Base-by-base conservation (phyloP, 768 basidiomycete species). In the Xerocomus brunneocitrinus region DNA sequence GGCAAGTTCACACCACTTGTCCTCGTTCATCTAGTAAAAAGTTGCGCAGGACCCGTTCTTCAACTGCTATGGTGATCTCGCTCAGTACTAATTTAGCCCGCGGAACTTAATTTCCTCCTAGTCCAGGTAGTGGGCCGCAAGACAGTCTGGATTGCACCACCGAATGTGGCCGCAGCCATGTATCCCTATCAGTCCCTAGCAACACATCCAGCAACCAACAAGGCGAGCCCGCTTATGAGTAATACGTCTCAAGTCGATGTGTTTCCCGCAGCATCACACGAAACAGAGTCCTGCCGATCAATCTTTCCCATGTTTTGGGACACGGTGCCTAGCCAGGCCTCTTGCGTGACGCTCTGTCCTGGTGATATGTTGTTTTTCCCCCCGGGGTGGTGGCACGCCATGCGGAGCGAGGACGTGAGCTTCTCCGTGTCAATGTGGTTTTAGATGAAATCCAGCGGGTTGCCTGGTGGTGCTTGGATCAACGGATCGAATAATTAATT, bases 391-490 rank as follows among this genome's bases (percentile, higher is more conserved):
- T 95, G 92, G 92, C 92, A 95, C 68, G 87, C 86, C 16, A 89
- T 92, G 88, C 81, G 84, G 58, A 86, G 84, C 68, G 89, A 91
- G 71, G 79, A 80, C 24, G 82, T 76, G 36, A 92, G 91, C 71
- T 86, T 91, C 66, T 94, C 91, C 40, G 78, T 94, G 43, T 95
- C 93, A 31, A 87, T 92, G 79, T 94, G 91, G 91, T 95, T 91
- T 68, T 95, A 72, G 69, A 65, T 70, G 64, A 61, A 60, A 56
- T 52, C 56, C 56, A 52, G 57, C 58, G 54, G 47, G 62, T 52
- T 61, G 52, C 58, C 63, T 59, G 65, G 55, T 27, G 62, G 64
- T 58, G 27, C 34, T 45, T 50, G 14, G 24, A 41, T 41, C 27
- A 49, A 41, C 47, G 46, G 41, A 52, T 38, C 54, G 5, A 30